phyloP scores from a whole-genome alignment of 2,329 filamentous ascomycete genomes.

The Chaetomiaceae sp. region DNA sequence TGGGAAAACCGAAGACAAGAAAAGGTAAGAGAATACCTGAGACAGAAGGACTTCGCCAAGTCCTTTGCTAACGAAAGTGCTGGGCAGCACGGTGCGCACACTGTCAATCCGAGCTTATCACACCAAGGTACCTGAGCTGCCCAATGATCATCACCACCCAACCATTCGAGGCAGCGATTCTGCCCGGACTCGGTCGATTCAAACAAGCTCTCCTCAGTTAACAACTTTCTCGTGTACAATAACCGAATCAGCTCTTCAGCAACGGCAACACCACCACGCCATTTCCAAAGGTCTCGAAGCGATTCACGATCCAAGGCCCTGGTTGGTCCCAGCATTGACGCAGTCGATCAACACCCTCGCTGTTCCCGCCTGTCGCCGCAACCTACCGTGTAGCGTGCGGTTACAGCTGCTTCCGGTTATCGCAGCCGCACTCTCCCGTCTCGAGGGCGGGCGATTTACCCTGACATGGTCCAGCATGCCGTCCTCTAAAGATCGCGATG shows the following conservation, averaged over 20 bases:
- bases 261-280: not conserved
- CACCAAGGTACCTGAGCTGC: slow-evolving; percentile 14
- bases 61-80: not conserved
- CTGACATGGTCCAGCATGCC: slow-evolving; percentile 29
- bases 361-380: slow-evolving; percentile 12
- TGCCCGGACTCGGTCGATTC: slow-evolving; percentile 2
- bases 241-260: not conserved
- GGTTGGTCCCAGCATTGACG: slow-evolving; percentile 8
- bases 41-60: no score
- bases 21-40: no score
- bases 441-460: slow-evolving; percentile 20
- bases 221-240: not conserved
- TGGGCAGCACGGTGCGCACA: slow-evolving; percentile 9
- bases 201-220: slow-evolving; percentile 2
- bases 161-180: not conserved
- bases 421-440: slow-evolving; percentile 20
- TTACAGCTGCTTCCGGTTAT: slow-evolving; percentile 5
- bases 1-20: no score
- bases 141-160: slow-evolving; percentile 18
- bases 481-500: slow-evolving; percentile 32
- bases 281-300: not conserved
- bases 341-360: slow-evolving; percentile 9
- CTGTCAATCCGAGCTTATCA: slow-evolving; percentile 15
- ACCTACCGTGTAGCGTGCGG: slow-evolving; percentile 3
- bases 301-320: not conserved